These are phyloP conservation scores for Apium graveolens DNA, from an alignment of 129 eudicot species.

Conservation along the genomic window DNA sequence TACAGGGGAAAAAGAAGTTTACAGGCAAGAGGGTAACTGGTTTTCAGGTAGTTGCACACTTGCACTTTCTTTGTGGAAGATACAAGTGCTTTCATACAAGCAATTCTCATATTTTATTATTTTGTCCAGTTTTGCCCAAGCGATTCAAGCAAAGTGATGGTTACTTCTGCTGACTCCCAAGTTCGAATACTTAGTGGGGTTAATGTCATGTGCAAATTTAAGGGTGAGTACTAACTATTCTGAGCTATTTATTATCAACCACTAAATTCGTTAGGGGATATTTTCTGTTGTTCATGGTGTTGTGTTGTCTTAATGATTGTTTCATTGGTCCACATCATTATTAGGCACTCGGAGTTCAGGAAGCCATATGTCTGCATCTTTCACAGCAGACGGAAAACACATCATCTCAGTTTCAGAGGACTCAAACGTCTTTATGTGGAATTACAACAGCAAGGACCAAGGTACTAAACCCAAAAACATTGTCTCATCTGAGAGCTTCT, in stretches of 20 bases:
- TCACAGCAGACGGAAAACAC: conserved; percentile 83
- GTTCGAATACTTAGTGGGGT: conserved; percentile 58
- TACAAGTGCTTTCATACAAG: not conserved
- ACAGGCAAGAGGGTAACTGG: conserved; percentile 77
- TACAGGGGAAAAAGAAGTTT: conserved; percentile 57
- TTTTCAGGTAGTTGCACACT: conserved; percentile 49
- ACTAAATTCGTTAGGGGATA: not conserved
- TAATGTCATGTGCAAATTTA: conserved; percentile 50
- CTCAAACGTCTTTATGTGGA: conserved; percentile 66
- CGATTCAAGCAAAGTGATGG: conserved; percentile 57
- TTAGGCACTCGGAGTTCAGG: conserved; percentile 54
- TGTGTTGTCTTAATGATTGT: not conserved
- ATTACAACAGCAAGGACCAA: conserved; percentile 33
- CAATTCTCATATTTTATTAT: not conserved
- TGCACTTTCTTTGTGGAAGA: conserved; percentile 1
- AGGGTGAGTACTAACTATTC: conserved; percentile 35
- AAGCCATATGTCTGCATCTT: conserved; percentile 57
- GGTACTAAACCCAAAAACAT: conserved; percentile 34
- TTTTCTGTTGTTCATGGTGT: not conserved
- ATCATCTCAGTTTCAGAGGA: conserved; percentile 60
- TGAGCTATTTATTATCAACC: not conserved
- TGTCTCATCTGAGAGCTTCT: conserved; percentile 46
- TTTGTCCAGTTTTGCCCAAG: conserved; percentile 62
- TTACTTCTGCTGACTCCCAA: conserved; percentile 79
- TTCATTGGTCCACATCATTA: not conserved